phyloP scores from a whole-genome alignment of 306 rosid species.

The Crotalaria pallida region DNA sequence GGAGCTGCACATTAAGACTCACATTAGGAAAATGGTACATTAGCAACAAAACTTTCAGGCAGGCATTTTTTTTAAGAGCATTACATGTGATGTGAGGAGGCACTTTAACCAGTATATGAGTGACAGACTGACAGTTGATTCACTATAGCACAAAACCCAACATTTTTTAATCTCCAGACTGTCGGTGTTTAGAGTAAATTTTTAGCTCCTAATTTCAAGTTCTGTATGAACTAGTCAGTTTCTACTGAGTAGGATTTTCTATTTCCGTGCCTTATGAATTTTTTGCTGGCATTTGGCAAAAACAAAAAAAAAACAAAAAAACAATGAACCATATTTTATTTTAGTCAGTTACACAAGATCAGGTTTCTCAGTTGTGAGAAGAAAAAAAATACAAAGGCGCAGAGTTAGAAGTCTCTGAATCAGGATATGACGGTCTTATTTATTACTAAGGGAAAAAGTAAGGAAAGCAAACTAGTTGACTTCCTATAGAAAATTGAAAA shows the following conservation, averaged over 20 bases:
- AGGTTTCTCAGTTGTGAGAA: not conserved
- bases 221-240: not conserved
- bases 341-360: not conserved
- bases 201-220: not conserved
- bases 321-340: not conserved
- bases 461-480: not conserved
- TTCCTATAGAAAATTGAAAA: not conserved
- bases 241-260: not conserved
- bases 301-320: not conserved
- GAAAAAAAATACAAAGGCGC: not conserved
- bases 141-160: not conserved
- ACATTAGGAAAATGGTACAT: not conserved
- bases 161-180: not conserved
- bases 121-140: not conserved
- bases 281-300: not conserved
- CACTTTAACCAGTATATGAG: not conserved
- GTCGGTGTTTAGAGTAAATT: not conserved
- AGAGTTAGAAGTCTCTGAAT: not conserved
- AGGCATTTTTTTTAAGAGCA: not conserved
- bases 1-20: not conserved
- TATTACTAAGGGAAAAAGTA: not conserved
- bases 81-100: not conserved
- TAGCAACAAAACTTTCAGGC: not conserved
- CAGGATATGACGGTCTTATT: not conserved
- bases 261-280: not conserved